Evolutionary conservation across 495 filamentous ascomycete genomes (phyloP).

Genomic region (Umbilicaria muhlenbergii): DNA sequence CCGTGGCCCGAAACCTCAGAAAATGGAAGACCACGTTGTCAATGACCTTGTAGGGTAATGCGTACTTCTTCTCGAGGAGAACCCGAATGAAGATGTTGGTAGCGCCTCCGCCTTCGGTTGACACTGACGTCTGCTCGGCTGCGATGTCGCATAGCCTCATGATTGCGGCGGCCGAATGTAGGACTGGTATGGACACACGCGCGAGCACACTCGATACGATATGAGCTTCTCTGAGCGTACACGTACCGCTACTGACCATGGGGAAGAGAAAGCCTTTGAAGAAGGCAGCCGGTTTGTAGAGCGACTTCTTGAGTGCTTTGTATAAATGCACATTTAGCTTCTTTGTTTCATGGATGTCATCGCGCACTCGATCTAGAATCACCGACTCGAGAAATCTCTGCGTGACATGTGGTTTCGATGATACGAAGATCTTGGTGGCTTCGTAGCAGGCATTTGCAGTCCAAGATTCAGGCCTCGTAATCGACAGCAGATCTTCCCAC

Average conservation of each 20-base stretch:
- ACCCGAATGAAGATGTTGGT: constrained; percentile 87
- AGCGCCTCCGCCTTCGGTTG: constrained; percentile 60
- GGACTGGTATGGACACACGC: constrained; percentile 65
- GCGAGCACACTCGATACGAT: constrained; percentile 75
- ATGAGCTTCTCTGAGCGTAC: constrained; percentile 79
- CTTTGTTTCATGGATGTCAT: constrained; percentile 73
- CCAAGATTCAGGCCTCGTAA: constrained; percentile 74
- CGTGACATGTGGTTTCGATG: constrained; percentile 54
- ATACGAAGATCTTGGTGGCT: constrained; percentile 78
- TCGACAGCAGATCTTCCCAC: constrained; percentile 73
- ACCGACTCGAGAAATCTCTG: constrained; percentile 71
- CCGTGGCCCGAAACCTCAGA: constrained; percentile 58
- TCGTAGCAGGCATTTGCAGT: constrained; percentile 76
- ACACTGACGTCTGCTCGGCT: constrained; percentile 61
- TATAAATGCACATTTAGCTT: constrained; percentile 94
- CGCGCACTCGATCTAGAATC: constrained; percentile 72
- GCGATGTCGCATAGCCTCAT: constrained; percentile 86
- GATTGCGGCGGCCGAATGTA: constrained; percentile 86
- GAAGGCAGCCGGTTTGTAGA: constrained; percentile 93
- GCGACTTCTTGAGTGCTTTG: constrained; percentile 74
- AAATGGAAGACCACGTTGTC: constrained; percentile 96
- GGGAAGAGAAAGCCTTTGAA: constrained; percentile 96
- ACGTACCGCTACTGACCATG: constrained; percentile 57
- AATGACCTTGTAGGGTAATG: constrained; percentile 84
- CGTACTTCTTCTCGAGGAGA: constrained; percentile 92